Evolutionary conservation across 2,329 filamentous ascomycete genomes (phyloP).

Genomic region (Fusarium mangiferae): DNA sequence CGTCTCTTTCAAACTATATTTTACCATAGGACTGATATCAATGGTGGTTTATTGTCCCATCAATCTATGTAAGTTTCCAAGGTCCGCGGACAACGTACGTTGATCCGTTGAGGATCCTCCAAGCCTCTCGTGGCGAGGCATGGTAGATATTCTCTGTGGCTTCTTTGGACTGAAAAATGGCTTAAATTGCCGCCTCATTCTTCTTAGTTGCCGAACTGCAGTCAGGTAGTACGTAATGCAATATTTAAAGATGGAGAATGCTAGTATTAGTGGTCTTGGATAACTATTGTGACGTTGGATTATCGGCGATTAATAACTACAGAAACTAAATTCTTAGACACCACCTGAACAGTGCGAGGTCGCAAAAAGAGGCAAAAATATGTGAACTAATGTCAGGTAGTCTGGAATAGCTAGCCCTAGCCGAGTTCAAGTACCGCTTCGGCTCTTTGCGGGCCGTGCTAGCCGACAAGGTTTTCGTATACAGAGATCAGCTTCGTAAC

Average conservation of each 20-base stretch:
- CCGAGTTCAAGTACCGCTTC: neutral
- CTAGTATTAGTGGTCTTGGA: neutral
- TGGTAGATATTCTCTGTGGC: neutral
- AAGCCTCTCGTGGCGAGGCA: fast-evolving
- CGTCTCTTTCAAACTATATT: no score
- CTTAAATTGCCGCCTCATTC: fast-evolving
- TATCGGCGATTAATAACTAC: no score
- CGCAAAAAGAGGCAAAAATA: no score
- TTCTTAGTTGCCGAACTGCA: fast-evolving
- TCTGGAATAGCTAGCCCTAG: fast-evolving
- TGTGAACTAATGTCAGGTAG: fast-evolving
- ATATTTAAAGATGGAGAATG: fast-evolving
- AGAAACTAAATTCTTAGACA: no score
- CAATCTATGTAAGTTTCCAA: neutral
- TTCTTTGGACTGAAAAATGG: fast-evolving
- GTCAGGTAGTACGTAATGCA: fast-evolving
- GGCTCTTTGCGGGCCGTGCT: neutral
- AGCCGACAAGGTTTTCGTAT: neutral
- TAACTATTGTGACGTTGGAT: no score
- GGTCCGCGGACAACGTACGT: neutral
- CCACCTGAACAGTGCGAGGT: no score
- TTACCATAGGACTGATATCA: neutral
- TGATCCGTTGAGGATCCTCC: neutral
- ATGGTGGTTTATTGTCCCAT: neutral
- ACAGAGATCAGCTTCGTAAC: no score